A percentile compares a stretch with the other conserved stretches of the same genome.
phyloP scores from a whole-genome alignment of 768 basidiomycete species.

The Chiua virens region DNA sequence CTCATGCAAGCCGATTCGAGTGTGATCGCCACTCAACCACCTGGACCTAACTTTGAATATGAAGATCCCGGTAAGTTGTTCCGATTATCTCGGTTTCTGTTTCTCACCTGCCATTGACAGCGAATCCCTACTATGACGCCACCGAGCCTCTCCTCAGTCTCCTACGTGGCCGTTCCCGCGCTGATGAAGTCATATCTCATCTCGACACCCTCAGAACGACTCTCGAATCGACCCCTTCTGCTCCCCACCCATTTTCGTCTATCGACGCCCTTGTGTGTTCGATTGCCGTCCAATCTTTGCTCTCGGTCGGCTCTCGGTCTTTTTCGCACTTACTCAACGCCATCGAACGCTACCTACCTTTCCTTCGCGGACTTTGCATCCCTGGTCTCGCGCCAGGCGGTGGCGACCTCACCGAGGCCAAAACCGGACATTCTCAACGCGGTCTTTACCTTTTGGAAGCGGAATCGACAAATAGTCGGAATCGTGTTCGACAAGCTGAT shows the following conservation, averaged over 20 bases:
- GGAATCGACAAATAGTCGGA: constrained; percentile 81
- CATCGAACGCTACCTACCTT: constrained; percentile 87
- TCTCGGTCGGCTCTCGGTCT: constrained; percentile 90
- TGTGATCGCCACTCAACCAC: constrained; percentile 67
- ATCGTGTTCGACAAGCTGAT: constrained; percentile 98
- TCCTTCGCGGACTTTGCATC: constrained; percentile 62
- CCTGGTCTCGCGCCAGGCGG: constrained; percentile 11
- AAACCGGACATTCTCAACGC: constrained; percentile 70
- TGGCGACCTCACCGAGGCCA: constrained; percentile 52
- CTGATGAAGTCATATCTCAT: constrained; percentile 76
- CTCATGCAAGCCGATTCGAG: constrained; percentile 68
- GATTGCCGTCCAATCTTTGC: constrained; percentile 82
- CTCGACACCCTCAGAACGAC: constrained; percentile 68
- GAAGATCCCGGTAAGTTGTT: constrained; percentile 66
- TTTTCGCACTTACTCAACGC: constrained; percentile 98
- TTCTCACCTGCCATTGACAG: constrained; percentile 38
- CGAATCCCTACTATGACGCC: constrained; percentile 74
- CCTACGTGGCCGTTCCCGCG: constrained; percentile 77
- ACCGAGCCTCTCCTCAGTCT: constrained; percentile 76
- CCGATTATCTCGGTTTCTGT: neutral
- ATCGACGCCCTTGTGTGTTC: constrained; percentile 69
- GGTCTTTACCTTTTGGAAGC: constrained; percentile 77
- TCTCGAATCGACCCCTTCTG: constrained; percentile 55
- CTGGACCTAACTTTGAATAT: constrained; percentile 80
- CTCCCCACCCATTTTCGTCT: constrained; percentile 51